Percentiles rank a stretch among this genome's conserved stretches.
These are phyloP conservation scores for Calycina marina DNA, from an alignment of 2,329 filamentous ascomycete genomes.

Conservation along the genomic window DNA sequence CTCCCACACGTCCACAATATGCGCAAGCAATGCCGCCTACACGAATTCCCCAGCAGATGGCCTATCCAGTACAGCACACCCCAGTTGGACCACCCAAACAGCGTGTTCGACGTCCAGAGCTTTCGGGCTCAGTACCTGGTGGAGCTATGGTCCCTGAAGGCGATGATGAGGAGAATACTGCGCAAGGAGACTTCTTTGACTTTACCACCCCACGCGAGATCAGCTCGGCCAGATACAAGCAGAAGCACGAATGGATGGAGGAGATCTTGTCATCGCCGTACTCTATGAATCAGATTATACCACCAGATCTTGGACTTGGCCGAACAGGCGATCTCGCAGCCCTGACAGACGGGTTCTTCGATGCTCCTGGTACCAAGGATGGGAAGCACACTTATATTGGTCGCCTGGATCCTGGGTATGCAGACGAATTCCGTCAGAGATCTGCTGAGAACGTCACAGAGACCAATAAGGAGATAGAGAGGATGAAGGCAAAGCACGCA, in stretches of 20 bases:
- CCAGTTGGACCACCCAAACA: constrained; percentile 37
- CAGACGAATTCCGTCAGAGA: constrained; percentile 71
- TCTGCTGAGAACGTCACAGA: constrained; percentile 58
- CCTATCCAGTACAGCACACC: constrained; percentile 38
- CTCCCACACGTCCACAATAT: constrained; percentile 27
- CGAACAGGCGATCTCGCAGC: constrained; percentile 67
- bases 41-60: constrained; percentile 37
- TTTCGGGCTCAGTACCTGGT: constrained; percentile 9
- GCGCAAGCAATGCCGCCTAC: constrained; percentile 12
- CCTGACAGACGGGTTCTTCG: constrained; percentile 75
- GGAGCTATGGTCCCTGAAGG: constrained; percentile 19
- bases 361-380: constrained; percentile 39
- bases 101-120: constrained; percentile 25
- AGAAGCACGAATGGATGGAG: constrained; percentile 99
- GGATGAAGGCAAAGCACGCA: constrained; percentile 67
- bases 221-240: constrained; percentile 71
- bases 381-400: constrained; percentile 47
- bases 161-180: constrained; percentile 87
- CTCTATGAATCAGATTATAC: constrained; percentile 68
- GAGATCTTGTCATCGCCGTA: constrained; percentile 89
- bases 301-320: constrained; percentile 76
- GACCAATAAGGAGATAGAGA: constrained; percentile 69
- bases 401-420: constrained; percentile 58
- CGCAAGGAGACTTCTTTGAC: constrained; percentile 79
- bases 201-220: constrained; percentile 80